Conservation (phyloP, 441 rosid species). For the Jatropha multifida region DNA sequence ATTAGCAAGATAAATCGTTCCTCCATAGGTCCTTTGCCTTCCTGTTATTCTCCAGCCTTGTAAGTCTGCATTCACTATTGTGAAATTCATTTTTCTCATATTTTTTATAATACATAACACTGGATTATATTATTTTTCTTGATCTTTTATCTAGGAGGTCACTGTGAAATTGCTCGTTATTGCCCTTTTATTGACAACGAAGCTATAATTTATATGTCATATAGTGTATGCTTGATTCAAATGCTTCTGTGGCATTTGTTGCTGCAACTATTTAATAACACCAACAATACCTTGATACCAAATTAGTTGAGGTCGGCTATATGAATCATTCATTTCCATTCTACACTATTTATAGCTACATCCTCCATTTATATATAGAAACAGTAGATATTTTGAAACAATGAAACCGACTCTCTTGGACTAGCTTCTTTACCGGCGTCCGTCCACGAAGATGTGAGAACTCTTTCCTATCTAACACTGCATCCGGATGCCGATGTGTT, state of each 20-base stretch:
- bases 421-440: too few species aligned
- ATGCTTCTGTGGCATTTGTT: not conserved
- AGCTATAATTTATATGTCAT: not conserved
- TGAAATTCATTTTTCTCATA: slow-evolving; percentile 17
- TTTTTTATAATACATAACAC: slow-evolving; percentile 17
- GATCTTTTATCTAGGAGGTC: slow-evolving; percentile 10
- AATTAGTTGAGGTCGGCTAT: too few species aligned
- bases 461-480: too few species aligned
- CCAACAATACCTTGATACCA: too few species aligned
- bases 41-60: slow-evolving; percentile 92
- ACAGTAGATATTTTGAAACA: too few species aligned
- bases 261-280: not conserved
- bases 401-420: too few species aligned
- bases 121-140: not conserved
- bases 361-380: too few species aligned
- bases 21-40: slow-evolving; percentile 86
- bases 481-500: too few species aligned
- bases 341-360: too few species aligned
- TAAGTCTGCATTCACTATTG: slow-evolving; percentile 40
- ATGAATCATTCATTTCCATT: too few species aligned
- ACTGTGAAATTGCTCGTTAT: slow-evolving; percentile 8
- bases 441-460: too few species aligned
- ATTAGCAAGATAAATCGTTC: slow-evolving; percentile 98
- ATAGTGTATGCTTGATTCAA: not conserved
- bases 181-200: not conserved